Base-by-base conservation (phyloP, 192 early-diverging fungal genomes). In the Diversispora eburnea region DNA sequence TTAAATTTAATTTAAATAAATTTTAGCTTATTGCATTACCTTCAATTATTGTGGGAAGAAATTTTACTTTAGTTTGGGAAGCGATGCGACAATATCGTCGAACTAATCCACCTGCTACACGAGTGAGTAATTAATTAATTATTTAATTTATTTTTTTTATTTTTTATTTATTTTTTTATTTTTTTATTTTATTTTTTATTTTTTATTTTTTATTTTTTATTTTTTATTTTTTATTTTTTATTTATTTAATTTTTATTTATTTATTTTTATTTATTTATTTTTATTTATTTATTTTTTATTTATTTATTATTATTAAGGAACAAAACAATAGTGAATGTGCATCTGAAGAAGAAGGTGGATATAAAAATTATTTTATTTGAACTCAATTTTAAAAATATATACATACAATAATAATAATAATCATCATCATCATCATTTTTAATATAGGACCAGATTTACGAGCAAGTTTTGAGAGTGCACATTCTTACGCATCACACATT, bases 11-110 rank as follows among this genome's bases (percentile, higher is more conserved):
- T 33, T 33, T 33, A 1, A 33, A 33, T 1, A 1, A 33, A 33
- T 33, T 33, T n/a, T 68, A 83, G 84, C 77, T 93, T 25, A 93
- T 93, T 77, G 89, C 92, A 0, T 72, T 93, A 72, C 92, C 92
- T 10, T 93, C 92, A 5, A 93, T 93, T 66, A 92, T 93, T 72
- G 90, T 93, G 46, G 92, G 92, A 19, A 78, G 91, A 45, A 91
- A 93, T 75, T 93, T 92, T 74, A 92, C 91, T 3, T 81, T 90
- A 56, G 92, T 93, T 15, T 93, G 91, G 91, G 91, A 93, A 70
- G 85, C 86, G 6, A 88, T 90, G 88, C 72, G 84, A 22, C 79
- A 82, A 10, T 80, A 79, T 55, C 77, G 73, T 62, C 68, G 81
- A 1, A 60, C 74, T 6, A 73, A 70, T 43, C 65, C 75, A 33